phyloP scores from a whole-genome alignment of 148 eudicot genomes.

The Fagopyrum tataricum region DNA sequence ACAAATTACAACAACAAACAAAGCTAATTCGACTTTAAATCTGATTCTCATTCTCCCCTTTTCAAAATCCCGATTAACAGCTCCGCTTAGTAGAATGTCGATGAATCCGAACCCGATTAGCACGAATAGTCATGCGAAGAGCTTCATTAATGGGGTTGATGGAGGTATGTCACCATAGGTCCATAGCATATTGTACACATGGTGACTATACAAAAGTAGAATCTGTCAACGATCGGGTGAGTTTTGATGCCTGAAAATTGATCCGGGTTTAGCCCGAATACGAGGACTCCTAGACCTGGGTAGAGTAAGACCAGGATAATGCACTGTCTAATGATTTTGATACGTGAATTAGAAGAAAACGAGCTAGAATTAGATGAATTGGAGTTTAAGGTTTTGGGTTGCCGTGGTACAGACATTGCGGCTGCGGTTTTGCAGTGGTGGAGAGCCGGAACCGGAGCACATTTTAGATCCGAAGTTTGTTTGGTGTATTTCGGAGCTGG shows the following conservation, averaged over 20 bases:
- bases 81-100: constrained; percentile 44
- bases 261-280: constrained; percentile 35
- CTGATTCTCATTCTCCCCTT: constrained; percentile 62
- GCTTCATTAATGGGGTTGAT: constrained; percentile 27
- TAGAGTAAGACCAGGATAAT: constrained; percentile 26
- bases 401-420: neutral
- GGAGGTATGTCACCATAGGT: constrained; percentile 73
- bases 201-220: constrained; percentile 62
- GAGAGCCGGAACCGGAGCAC: neutral
- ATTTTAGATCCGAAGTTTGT: neutral
- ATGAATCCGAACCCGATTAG: constrained; percentile 63
- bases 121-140: constrained; percentile 46
- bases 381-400: neutral
- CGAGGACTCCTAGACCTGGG: constrained; percentile 32
- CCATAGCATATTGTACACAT: constrained; percentile 78
- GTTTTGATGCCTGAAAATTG: constrained; percentile 45
- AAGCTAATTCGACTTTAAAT: constrained; percentile 47
- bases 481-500: neutral
- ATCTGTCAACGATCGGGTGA: constrained; percentile 43
- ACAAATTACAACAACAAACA: constrained; percentile 34
- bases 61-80: constrained; percentile 38
- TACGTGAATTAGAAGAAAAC: neutral
- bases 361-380: neutral
- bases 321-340: constrained; percentile 23
- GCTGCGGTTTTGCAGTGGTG: constrained; percentile 9